phyloP scores from a whole-genome alignment of 106 monocot genomes.

The Ottelia alismoides region DNA sequence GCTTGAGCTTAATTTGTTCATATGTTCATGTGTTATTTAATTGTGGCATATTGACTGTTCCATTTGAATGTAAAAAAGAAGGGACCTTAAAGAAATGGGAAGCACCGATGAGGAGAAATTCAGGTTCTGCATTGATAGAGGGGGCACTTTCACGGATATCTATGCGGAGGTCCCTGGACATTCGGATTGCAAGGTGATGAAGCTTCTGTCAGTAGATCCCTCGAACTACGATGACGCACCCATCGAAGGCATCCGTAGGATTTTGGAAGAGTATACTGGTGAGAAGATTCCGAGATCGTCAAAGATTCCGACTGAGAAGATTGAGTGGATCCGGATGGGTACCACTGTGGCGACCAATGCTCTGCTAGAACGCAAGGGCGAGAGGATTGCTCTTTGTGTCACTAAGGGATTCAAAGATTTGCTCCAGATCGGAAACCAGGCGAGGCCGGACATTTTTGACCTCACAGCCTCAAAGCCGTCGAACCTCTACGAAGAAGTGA shows the following conservation, averaged over 20 bases:
- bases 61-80: too few species aligned
- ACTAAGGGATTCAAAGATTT: constrained; percentile 75
- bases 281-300: constrained; percentile 53
- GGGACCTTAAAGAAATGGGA: constrained; percentile 49
- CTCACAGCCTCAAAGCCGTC: constrained; percentile 77
- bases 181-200: constrained; percentile 51
- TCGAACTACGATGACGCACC: constrained; percentile 92
- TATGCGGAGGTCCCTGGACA: constrained; percentile 80
- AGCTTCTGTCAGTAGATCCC: constrained; percentile 89
- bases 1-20: too few species aligned
- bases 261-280: constrained; percentile 60
- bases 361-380: constrained; percentile 89
- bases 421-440: constrained; percentile 95
- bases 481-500: constrained; percentile 86
- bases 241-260: constrained; percentile 80
- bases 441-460: constrained; percentile 83
- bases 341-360: constrained; percentile 97
- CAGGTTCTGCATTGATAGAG: constrained; percentile 92
- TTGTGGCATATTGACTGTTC: too few species aligned
- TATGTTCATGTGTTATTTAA: too few species aligned
- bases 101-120: constrained; percentile 41
- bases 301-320: constrained; percentile 82
- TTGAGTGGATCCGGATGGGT: constrained; percentile 98
- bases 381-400: constrained; percentile 88
- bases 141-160: constrained; percentile 95